Evolutionary conservation across 495 filamentous ascomycete species (phyloP), one percentile per base, ranked within the genome.

Genomic region (Melanomma pulvis-pyrius): DNA sequence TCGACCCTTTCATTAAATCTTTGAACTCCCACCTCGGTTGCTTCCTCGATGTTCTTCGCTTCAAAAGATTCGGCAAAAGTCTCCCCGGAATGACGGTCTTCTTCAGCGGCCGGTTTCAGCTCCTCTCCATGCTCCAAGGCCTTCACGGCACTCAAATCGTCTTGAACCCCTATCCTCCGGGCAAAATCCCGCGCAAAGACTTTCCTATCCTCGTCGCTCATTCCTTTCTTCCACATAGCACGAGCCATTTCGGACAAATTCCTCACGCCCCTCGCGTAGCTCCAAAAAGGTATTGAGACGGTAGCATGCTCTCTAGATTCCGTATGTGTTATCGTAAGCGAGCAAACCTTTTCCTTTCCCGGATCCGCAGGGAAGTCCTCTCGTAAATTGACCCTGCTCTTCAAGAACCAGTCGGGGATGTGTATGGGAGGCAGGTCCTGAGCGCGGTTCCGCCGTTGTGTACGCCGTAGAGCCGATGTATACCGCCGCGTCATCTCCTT

Each of bases 381-480:
- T 13, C 54, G 39, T 19, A 80, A 58, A 2, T 46, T 59, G 2
- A 82, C 74, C 68, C 79, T 78, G 12, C 67, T 28, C 39, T 71
- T 67, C 15, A 80, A 47, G 46, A 82, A 81, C 78, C 80, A 80
- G 15, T 72, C 62, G 15, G 80, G 80, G 32, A 82, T 60, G 24
- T 54, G 51, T 36, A 72, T 30, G 1, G 70, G 66, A 22, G 69
- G 69, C 15, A 71, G 39, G 41, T 68, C 69, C 39, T 61, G 64
- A 2, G 69, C 52, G 12, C 69, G 63, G 32, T 68, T 68, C 22
- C 65, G 53, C 19, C 65, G 36, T 52, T 71, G 69, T 41, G 65
- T 49, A 6, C 69, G 59, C 50, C 50, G 56, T 8, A 71, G 34
- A 15, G 69, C 69, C 17, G 69, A 68, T 19, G 62, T 49, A 34